A percentile compares a stretch with the other conserved stretches of the same genome.
Conservation (phyloP, 2,329 filamentous ascomycete species). For the Xylariales sp. region DNA sequence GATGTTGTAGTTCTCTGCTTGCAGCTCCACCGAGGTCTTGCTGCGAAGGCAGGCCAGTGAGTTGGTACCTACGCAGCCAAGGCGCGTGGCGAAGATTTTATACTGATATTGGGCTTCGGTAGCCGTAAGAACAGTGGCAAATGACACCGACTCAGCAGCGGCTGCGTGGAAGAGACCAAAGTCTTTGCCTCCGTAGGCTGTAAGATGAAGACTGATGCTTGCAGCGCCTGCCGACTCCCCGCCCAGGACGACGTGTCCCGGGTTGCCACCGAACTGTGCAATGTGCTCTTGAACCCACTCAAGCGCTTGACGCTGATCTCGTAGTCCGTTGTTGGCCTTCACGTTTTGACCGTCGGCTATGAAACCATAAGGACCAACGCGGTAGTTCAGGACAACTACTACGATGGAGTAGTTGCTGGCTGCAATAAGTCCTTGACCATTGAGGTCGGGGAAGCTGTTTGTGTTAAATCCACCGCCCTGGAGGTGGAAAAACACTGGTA, state of each 20-base stretch:
- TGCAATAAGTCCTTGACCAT: conserved; percentile 56
- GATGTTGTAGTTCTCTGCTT: conserved; percentile 36
- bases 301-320: conserved; percentile 65
- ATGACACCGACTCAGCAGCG: conserved; percentile 47
- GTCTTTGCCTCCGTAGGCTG: conserved; percentile 45
- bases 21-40: conserved; percentile 35
- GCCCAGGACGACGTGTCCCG: conserved; percentile 61
- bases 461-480: conserved; percentile 59
- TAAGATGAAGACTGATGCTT: conserved; percentile 61
- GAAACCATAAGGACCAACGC: conserved; percentile 71
- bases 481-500: conserved; percentile 60
- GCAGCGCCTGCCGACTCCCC: conserved; percentile 66
- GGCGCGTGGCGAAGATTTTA: conserved; percentile 38
- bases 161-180: conserved; percentile 46
- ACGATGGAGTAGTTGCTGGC: conserved; percentile 58
- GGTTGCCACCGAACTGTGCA: conserved; percentile 63
- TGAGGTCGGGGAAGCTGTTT: conserved; percentile 45
- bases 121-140: conserved; percentile 41
- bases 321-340: conserved; percentile 64
- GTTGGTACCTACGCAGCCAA: conserved; percentile 33
- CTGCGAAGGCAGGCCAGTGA: conserved; percentile 42
- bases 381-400: conserved; percentile 71
- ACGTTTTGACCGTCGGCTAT: conserved; percentile 54
- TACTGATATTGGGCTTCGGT: conserved; percentile 48
- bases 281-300: conserved; percentile 69